These are phyloP conservation scores for Paramecium pentaurelia DNA, from an alignment of 73 alveolate genomes.

Conservation along the genomic window DNA sequence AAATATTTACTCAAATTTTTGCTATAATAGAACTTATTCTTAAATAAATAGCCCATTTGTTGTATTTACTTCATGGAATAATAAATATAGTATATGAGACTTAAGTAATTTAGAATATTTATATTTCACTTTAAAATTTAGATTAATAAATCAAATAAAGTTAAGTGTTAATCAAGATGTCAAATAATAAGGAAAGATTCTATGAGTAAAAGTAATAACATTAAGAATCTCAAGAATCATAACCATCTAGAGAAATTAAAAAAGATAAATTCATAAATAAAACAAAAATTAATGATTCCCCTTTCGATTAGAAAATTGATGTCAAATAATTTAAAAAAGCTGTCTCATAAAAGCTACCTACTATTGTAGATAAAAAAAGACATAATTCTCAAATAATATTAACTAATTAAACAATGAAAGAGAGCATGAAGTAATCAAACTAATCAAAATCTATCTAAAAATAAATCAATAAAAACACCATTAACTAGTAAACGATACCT, in stretches of 20 bases:
- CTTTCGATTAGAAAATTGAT: neutral
- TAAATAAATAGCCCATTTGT: neutral
- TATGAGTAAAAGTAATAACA: neutral
- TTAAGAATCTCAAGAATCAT: neutral
- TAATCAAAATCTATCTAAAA: neutral
- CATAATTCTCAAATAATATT: neutral
- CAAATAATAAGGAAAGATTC: neutral
- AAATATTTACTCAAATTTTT: neutral
- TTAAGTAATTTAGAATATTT: neutral
- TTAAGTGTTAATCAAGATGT: neutral
- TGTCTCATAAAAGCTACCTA: neutral
- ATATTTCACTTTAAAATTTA: neutral
- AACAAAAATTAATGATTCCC: neutral
- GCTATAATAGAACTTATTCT: neutral
- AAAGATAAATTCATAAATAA: neutral
- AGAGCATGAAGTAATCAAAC: neutral
- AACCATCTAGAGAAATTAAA: neutral
- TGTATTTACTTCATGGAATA: neutral
- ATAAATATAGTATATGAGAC: neutral
- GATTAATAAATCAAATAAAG: neutral
- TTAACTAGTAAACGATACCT: neutral
- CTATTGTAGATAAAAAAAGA: neutral
- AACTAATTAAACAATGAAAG: neutral
- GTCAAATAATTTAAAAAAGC: neutral
- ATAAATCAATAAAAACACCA: neutral